phyloP scores from a whole-genome alignment of 1,284 basidiomycete species.

The Leccinum variabile region DNA sequence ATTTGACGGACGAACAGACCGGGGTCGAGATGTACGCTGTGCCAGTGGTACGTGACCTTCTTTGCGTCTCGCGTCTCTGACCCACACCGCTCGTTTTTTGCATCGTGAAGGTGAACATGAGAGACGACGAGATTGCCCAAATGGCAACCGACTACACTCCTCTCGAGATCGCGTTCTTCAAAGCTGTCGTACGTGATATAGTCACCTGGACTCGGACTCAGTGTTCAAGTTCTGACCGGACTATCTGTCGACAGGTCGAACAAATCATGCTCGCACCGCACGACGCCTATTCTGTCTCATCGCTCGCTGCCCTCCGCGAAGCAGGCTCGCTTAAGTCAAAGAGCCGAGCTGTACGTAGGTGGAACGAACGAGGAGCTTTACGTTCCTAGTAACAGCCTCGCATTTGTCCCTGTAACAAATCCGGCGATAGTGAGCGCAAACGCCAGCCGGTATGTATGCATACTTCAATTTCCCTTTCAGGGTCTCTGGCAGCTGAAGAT shows the following conservation, averaged over 20 bases:
- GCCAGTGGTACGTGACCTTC: conserved; percentile 46
- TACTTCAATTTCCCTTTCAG: too few relatives aligned
- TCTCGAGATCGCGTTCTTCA: conserved; percentile 79
- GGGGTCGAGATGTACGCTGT: conserved; percentile 60
- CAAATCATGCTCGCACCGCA: conserved; percentile 82
- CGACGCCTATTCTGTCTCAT: conserved; percentile 73
- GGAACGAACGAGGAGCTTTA: too few relatives aligned
- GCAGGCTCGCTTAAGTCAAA: conserved; percentile 58
- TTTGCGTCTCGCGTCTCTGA: not conserved
- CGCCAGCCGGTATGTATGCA: too few relatives aligned
- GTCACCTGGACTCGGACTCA: not conserved
- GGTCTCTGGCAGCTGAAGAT: too few relatives aligned
- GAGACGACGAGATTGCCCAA: conserved; percentile 76
- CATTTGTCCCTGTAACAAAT: too few relatives aligned
- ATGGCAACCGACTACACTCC: conserved; percentile 79
- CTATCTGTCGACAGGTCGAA: conserved; percentile 61
- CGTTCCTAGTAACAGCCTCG: too few relatives aligned
- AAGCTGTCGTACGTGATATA: conserved; percentile 60
- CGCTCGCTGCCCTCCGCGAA: conserved; percentile 74
- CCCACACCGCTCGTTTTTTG: not conserved
- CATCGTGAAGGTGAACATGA: conserved; percentile 63
- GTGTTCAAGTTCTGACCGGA: conserved; percentile 1
- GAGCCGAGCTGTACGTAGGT: too few relatives aligned
- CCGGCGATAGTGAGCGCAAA: too few relatives aligned
- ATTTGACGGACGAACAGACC: conserved; percentile 59